A percentile compares a stretch with the other conserved stretches of the same genome.
phyloP scores from a whole-genome alignment of 306 rosid genomes.

The Prunus salicina region DNA sequence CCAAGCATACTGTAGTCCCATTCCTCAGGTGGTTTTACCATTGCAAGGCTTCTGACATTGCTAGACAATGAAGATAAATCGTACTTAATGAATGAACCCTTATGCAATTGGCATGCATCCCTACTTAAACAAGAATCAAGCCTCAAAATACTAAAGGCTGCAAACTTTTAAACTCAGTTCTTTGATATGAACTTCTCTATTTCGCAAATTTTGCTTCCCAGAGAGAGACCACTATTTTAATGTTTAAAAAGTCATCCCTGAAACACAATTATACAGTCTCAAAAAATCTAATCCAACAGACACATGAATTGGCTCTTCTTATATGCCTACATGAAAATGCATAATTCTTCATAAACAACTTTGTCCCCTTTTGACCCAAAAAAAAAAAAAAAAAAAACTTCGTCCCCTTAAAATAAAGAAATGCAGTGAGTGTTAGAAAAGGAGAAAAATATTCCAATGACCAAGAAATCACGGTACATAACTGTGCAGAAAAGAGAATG shows the following conservation, averaged over 20 bases:
- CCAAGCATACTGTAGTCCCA: not conserved
- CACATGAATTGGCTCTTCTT: not conserved
- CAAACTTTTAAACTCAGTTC: not conserved
- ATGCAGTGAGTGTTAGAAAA: not conserved
- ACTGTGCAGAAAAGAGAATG: not conserved
- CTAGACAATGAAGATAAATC: not conserved
- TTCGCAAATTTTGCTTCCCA: not conserved
- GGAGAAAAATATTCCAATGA: not conserved
- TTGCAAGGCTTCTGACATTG: not conserved
- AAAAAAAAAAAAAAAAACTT: no score
- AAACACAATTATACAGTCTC: not conserved
- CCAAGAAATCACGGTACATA: not conserved
- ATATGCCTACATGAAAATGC: not conserved
- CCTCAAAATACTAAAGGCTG: not conserved
- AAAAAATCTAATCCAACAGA: not conserved
- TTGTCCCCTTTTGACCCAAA: no score
- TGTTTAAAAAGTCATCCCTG: not conserved
- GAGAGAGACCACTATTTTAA: not conserved
- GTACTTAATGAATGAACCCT: not conserved
- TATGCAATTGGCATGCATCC: no score
- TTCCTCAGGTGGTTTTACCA: not conserved
- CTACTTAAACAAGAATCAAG: not conserved
- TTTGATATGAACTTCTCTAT: not conserved
- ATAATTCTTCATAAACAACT: not conserved
- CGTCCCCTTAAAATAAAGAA: not conserved